Evolutionary conservation across 306 rosid genomes (phyloP), one percentile per base, ranked within the genome.

Genomic region (Acacia confusa): DNA sequence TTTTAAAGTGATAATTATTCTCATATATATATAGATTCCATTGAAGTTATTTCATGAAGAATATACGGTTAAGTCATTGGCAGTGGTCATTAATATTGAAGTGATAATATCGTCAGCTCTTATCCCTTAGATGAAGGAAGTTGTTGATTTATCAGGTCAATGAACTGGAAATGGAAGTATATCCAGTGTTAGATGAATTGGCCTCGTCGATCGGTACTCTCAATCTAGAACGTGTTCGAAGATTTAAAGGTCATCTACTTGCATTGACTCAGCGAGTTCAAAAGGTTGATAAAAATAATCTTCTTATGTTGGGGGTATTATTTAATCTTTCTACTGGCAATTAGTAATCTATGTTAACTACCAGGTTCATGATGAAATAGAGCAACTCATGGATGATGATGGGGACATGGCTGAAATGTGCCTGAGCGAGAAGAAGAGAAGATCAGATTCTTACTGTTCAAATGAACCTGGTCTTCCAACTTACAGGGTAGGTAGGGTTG

Each of bases 391-490:
- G 98, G 98, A 96, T 79, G 98, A 96, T 85, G 98, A 96, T 84
- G 99, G 97, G 58, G 99, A 96, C 83, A 96, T 96, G 99, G 99
- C 98, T 55, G 99, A 96, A 89, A 96, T 93, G 98, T 96, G 94
- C 75, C 89, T 96, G 36, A 91, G 98, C 1, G 97, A 96, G 92
- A 96, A 96, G 94, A 93, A 85, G 90, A 86, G 83, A 74, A 87
- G 93, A 85, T 89, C 90, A 52, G 89, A 78, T 2, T 63, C 85
- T 20, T 74, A 78, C 77, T 70, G 79, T 83, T 69, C 64, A 47
- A 86, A 85, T 86, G 92, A 90, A 6, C 40, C 25, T 78, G 44
- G 72, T 81, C 78, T 84, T 74, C 91, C 85, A 85, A 78, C 68
- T 53, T 57, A 50, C 70, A 48, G 77, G 45, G 77, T 77, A 13